Evolutionary conservation across 176 grass and related monocot species (phyloP).

Genomic region (Eleusine coracana): DNA sequence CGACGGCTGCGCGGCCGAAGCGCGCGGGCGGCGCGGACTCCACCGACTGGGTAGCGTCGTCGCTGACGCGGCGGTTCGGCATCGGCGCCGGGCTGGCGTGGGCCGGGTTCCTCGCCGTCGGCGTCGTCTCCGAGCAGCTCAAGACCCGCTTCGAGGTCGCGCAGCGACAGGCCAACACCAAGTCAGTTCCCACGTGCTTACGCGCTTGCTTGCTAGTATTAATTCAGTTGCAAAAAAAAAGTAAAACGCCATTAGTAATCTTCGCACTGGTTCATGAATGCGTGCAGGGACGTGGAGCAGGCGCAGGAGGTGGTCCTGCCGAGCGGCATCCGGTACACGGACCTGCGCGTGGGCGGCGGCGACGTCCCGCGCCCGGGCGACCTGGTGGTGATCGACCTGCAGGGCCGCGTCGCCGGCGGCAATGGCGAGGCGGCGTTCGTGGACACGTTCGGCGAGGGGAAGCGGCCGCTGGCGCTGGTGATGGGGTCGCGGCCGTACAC

Average conservation of each 20-base stretch:
- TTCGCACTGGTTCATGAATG: too few species aligned
- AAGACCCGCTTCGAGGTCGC: slow-evolving; percentile 96
- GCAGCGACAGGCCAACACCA: slow-evolving; percentile 89
- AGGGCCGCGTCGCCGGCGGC: slow-evolving; percentile 63
- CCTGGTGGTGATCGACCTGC: slow-evolving; percentile 92
- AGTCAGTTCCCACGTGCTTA: slow-evolving; percentile 37
- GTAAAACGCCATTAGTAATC: too few species aligned
- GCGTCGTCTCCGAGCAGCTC: slow-evolving; percentile 96
- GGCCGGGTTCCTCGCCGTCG: slow-evolving; percentile 80
- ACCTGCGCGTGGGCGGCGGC: slow-evolving; percentile 84
- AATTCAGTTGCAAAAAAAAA: too few species aligned
- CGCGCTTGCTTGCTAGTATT: too few species aligned
- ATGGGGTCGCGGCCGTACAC: slow-evolving; percentile 97
- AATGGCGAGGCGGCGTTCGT: slow-evolving; percentile 56
- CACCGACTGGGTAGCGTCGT: slow-evolving; percentile 88
- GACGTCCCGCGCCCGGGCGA: slow-evolving; percentile 62
- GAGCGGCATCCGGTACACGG: slow-evolving; percentile 92
- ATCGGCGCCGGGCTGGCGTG: slow-evolving; percentile 94
- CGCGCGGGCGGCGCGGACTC: slow-evolving; percentile 51
- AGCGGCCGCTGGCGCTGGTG: slow-evolving; percentile 76
- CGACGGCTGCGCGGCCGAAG: slow-evolving; percentile 46
- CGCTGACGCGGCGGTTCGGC: slow-evolving; percentile 85
- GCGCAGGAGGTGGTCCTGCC: slow-evolving; percentile 78
- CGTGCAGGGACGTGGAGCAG: slow-evolving; percentile 66
- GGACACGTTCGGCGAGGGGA: slow-evolving; percentile 79